Conservation (phyloP, 1,284 basidiomycete species). For the Peniophora sp. region DNA sequence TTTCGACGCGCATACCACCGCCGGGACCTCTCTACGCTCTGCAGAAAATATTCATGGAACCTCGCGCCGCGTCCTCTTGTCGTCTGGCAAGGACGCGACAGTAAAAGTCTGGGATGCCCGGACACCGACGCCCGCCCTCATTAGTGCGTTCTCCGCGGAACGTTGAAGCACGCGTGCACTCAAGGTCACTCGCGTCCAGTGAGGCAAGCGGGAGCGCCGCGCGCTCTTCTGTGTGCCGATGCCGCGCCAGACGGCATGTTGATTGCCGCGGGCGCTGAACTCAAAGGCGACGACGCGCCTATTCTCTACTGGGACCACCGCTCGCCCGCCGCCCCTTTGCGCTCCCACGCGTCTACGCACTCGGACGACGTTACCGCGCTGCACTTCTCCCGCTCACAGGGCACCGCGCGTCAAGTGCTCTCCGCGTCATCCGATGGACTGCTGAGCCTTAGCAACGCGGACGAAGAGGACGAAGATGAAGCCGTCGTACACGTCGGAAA, state of each 20-base stretch:
- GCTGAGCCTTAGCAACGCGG: slow-evolving; percentile 54
- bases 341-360: slow-evolving; percentile 56
- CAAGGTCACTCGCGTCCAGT: slow-evolving; percentile 29
- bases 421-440: slow-evolving; percentile 72
- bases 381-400: slow-evolving; percentile 37
- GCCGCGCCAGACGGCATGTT: slow-evolving; percentile 56
- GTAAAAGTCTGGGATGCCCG: slow-evolving; percentile 69
- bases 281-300: slow-evolving; percentile 61
- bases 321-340: slow-evolving; percentile 38
- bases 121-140: slow-evolving; percentile 39
- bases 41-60: slow-evolving; percentile 25
- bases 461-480: slow-evolving; percentile 71
- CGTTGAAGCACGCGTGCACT: slow-evolving; percentile 21
- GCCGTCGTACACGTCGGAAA: slow-evolving; percentile 61
- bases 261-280: slow-evolving; percentile 64
- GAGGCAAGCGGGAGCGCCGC: slow-evolving; percentile 29
- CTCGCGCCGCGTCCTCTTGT: slow-evolving; percentile 34
- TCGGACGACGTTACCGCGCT: slow-evolving; percentile 72
- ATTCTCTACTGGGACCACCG: slow-evolving; percentile 69
- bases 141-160: slow-evolving; percentile 43
- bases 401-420: slow-evolving; percentile 31
- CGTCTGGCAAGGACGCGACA: slow-evolving; percentile 55
- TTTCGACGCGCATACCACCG: slow-evolving; percentile 45
- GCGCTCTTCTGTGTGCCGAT: slow-evolving; percentile 57
- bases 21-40: slow-evolving; percentile 42